Percentiles rank a stretch among this genome's conserved stretches.
Conservation (phyloP, 495 filamentous ascomycete genomes). For the Penicillium roqueforti region DNA sequence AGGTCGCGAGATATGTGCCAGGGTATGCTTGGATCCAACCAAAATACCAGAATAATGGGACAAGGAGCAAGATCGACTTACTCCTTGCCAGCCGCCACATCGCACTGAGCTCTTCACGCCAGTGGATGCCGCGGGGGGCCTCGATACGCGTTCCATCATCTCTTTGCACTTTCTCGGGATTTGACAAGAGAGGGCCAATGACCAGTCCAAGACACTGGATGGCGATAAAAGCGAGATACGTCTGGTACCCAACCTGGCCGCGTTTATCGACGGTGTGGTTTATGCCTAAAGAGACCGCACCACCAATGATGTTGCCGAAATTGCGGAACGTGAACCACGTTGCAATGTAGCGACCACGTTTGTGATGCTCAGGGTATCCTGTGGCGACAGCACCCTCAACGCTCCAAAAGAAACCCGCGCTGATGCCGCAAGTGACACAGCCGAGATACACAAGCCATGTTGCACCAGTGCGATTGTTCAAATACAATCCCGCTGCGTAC, state of each 20-base stretch:
- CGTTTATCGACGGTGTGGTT: conserved; percentile 43
- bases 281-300: conserved; percentile 50
- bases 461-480: conserved; percentile 53
- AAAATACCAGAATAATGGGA: conserved; percentile 50
- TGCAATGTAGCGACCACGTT: conserved; percentile 50
- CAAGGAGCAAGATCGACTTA: conserved; percentile 46
- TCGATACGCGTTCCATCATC: conserved; percentile 38
- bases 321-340: conserved; percentile 55
- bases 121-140: conserved; percentile 37
- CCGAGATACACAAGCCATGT: conserved; percentile 55
- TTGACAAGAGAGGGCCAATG: conserved; percentile 46
- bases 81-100: conserved; percentile 39
- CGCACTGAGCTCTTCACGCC: conserved; percentile 27
- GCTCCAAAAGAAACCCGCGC: conserved; percentile 51
- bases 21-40: conserved; percentile 52
- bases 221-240: conserved; percentile 50
- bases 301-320: conserved; percentile 51
- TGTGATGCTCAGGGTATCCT: conserved; percentile 49
- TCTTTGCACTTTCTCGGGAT: conserved; percentile 51
- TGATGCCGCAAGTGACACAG: conserved; percentile 50
- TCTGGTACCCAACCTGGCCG: conserved; percentile 50
- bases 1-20: conserved; percentile 53
- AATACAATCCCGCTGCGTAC: conserved; percentile 52
- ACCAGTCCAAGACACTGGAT: conserved; percentile 49
- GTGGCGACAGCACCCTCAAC: conserved; percentile 52